Percentiles rank a stretch among this genome's conserved stretches.
phyloP scores from a whole-genome alignment of 257 asterid species.

The Fraxinus americana region DNA sequence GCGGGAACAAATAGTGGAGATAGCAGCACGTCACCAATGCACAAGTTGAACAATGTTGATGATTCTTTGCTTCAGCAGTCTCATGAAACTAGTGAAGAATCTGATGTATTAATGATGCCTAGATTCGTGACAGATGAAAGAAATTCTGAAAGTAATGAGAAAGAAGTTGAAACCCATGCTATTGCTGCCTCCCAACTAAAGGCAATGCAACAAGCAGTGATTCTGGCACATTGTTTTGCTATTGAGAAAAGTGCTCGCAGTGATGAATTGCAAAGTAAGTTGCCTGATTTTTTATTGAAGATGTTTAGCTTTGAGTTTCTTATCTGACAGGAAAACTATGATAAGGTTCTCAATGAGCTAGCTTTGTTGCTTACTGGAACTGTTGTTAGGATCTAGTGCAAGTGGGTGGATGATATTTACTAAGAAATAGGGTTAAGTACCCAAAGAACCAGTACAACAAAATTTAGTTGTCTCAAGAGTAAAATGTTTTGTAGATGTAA shows the following conservation, averaged over 20 bases:
- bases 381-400: background rate
- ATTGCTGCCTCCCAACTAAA: constrained; percentile 52
- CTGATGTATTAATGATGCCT: constrained; percentile 84
- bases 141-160: constrained; percentile 37
- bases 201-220: constrained; percentile 75
- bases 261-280: constrained; percentile 83
- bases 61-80: constrained; percentile 39
- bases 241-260: constrained; percentile 67
- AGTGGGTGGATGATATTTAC: background rate
- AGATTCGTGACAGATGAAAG: constrained; percentile 53
- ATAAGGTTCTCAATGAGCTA: constrained; percentile 9
- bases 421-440: background rate
- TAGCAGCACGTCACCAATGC: constrained; percentile 25
- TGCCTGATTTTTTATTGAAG: constrained; percentile 18
- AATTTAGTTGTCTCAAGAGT: background rate
- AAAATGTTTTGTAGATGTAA: background rate
- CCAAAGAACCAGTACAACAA: background rate
- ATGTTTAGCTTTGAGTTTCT: constrained; percentile 16
- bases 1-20: constrained; percentile 40
- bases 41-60: constrained; percentile 36
- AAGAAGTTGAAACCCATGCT: constrained; percentile 37
- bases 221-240: constrained; percentile 72
- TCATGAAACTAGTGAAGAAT: constrained; percentile 63
- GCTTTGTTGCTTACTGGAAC: background rate
- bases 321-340: background rate